Evolutionary conservation across 2,329 filamentous ascomycete species (phyloP).

Genomic region (Dothideomycetidae sp.): DNA sequence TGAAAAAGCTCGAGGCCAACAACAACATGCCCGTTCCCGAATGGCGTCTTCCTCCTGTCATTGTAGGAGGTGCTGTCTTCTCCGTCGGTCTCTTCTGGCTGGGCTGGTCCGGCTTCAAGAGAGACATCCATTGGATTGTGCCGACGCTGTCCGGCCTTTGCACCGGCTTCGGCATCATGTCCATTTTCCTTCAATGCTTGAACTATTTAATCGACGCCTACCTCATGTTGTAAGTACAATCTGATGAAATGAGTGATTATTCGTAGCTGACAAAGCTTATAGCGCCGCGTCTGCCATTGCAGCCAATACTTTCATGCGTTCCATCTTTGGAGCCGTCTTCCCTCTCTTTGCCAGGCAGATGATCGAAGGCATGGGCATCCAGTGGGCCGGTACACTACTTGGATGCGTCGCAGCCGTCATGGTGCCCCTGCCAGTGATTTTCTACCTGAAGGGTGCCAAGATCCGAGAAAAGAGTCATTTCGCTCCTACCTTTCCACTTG

Average conservation of each 20-base stretch:
- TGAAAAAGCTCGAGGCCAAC: slow-evolving; percentile 27
- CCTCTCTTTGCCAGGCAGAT: slow-evolving; percentile 41
- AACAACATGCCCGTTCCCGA: slow-evolving; percentile 41
- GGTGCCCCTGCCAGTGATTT: slow-evolving; percentile 31
- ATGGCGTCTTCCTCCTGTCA: slow-evolving; percentile 42
- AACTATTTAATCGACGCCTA: slow-evolving; percentile 48
- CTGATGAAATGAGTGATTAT: too few relatives aligned
- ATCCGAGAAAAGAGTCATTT: slow-evolving; percentile 31
- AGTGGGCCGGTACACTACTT: slow-evolving; percentile 33
- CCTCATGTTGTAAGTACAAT: slow-evolving; percentile 32
- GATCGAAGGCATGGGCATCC: slow-evolving; percentile 38
- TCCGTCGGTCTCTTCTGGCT: slow-evolving; percentile 23
- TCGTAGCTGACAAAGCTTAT: slow-evolving; percentile 15
- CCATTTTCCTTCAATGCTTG: slow-evolving; percentile 43
- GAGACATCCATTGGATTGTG: slow-evolving; percentile 25
- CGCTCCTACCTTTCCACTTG: slow-evolving; percentile 23
- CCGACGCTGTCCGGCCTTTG: slow-evolving; percentile 33
- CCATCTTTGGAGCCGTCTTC: slow-evolving; percentile 36
- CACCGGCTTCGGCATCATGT: slow-evolving; percentile 43
- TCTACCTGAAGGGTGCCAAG: slow-evolving; percentile 30
- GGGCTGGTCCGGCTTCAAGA: slow-evolving; percentile 21
- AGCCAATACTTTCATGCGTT: slow-evolving; percentile 41
- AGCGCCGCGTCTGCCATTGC: slow-evolving; percentile 40
- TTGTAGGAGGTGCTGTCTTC: slow-evolving; percentile 33
- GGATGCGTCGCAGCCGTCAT: slow-evolving; percentile 30